These are phyloP conservation scores for Exophiala sideris DNA, from an alignment of 2,329 filamentous ascomycete species.

Conservation along the genomic window DNA sequence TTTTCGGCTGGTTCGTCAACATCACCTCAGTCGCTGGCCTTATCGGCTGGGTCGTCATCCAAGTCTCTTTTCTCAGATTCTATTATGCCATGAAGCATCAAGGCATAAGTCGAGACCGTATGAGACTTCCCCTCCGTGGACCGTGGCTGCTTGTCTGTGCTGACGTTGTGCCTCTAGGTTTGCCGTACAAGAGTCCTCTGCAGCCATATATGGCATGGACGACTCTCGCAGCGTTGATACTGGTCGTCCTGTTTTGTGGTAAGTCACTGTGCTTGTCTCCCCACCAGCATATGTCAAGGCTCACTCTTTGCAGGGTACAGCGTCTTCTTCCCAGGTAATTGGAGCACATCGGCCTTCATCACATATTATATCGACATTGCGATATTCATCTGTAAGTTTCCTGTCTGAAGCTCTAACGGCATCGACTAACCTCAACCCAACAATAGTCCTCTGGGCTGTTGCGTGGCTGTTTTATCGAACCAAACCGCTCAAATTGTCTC, in stretches of 20 bases:
- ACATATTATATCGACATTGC: constrained; percentile 60
- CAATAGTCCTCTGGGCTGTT: no score
- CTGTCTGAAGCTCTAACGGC: no score
- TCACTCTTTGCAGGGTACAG: neutral
- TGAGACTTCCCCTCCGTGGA: no score
- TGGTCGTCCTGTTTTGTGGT: neutral
- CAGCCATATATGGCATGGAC: neutral
- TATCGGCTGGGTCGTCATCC: constrained; percentile 51
- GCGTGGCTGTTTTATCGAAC: no score
- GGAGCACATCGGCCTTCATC: constrained; percentile 56
- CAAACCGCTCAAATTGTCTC: no score
- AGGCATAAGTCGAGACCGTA: constrained; percentile 49
- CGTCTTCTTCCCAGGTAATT: constrained; percentile 63
- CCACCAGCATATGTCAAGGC: no score
- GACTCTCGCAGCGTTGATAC: neutral
- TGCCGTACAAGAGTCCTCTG: neutral
- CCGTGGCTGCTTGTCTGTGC: no score
- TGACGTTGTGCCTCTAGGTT: no score
- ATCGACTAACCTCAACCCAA: no score
- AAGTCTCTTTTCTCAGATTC: constrained; percentile 67
- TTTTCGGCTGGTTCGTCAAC: constrained; percentile 47
- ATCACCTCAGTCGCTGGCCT: constrained; percentile 32
- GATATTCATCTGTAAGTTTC: constrained; percentile 43
- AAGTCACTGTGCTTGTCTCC: no score
- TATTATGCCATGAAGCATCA: constrained; percentile 63